Conservation (phyloP, 495 filamentous ascomycete genomes). For the Penicillium atrosanguineum region DNA sequence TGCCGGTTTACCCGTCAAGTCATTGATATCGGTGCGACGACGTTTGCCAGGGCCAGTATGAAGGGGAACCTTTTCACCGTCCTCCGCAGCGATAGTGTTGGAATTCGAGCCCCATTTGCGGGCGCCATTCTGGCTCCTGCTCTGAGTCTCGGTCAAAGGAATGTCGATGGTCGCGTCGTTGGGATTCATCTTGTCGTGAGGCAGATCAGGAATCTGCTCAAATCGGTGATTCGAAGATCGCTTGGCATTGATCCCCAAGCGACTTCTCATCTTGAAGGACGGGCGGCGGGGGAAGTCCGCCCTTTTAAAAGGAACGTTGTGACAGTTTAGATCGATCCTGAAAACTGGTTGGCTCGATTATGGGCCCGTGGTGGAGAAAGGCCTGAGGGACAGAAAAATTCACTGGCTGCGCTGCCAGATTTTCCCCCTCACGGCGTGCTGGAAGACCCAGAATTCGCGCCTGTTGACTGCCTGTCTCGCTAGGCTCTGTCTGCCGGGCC, state of each 20-base stretch:
- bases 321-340: slow-evolving; percentile 7
- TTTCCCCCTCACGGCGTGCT: not conserved
- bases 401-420: not conserved
- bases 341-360: slow-evolving; percentile 2
- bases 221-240: slow-evolving; percentile 46
- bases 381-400: not conserved
- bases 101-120: slow-evolving; percentile 37
- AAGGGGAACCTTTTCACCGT: slow-evolving; percentile 50
- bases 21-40: slow-evolving; percentile 50
- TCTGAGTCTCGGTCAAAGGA: slow-evolving; percentile 45
- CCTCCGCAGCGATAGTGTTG: slow-evolving; percentile 16
- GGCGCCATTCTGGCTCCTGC: slow-evolving; percentile 43
- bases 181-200: slow-evolving; percentile 43
- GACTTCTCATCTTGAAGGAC: slow-evolving; percentile 29
- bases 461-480: not conserved
- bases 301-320: slow-evolving; percentile 7
- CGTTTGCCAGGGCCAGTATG: slow-evolving; percentile 47
- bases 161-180: slow-evolving; percentile 62
- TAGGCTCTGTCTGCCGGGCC: slow-evolving; percentile 6
- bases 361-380: slow-evolving; percentile 1
- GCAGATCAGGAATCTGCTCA: slow-evolving; percentile 43
- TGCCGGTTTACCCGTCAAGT: slow-evolving; percentile 39
- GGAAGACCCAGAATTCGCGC: slow-evolving; percentile 1
- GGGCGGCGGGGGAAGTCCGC: not conserved
- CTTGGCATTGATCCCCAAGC: slow-evolving; percentile 35